These are phyloP conservation scores for Pulveroboletus sp. DNA, from an alignment of 768 basidiomycete species.

Conservation along the genomic window DNA sequence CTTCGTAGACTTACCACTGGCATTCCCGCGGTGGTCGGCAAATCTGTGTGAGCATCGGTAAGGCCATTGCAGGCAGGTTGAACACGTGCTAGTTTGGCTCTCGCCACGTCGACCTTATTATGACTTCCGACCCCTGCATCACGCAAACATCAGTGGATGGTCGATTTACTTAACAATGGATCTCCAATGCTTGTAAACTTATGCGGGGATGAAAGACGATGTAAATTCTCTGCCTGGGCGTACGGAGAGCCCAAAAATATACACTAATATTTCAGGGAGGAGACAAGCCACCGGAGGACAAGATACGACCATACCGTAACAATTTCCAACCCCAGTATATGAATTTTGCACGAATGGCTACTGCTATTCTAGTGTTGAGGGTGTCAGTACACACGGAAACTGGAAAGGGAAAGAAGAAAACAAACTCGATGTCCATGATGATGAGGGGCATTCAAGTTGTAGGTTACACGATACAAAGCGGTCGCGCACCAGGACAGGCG, in stretches of 20 bases:
- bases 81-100: background rate
- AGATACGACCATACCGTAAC: background rate
- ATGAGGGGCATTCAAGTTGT: too few relatives aligned
- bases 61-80: constrained; percentile 14
- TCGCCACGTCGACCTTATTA: background rate
- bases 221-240: background rate
- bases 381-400: too few relatives aligned
- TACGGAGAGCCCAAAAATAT: constrained; percentile 10
- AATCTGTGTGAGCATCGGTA: constrained; percentile 11
- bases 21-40: constrained; percentile 19
- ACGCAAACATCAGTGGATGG: constrained; percentile 16
- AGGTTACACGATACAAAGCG: too few relatives aligned
- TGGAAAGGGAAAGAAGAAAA: too few relatives aligned
- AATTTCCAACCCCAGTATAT: too few relatives aligned
- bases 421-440: too few relatives aligned
- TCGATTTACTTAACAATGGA: constrained; percentile 6
- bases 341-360: too few relatives aligned
- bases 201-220: background rate
- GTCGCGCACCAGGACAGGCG: too few relatives aligned
- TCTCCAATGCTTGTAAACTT: constrained; percentile 23
- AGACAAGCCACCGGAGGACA: constrained; percentile 7
- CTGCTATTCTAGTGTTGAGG: too few relatives aligned
- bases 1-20: background rate
- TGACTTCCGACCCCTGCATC: background rate
- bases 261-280: constrained; percentile 35